These are phyloP conservation scores for Ophiostoma piceae DNA, from an alignment of 2,329 filamentous ascomycete genomes.

Conservation along the genomic window DNA sequence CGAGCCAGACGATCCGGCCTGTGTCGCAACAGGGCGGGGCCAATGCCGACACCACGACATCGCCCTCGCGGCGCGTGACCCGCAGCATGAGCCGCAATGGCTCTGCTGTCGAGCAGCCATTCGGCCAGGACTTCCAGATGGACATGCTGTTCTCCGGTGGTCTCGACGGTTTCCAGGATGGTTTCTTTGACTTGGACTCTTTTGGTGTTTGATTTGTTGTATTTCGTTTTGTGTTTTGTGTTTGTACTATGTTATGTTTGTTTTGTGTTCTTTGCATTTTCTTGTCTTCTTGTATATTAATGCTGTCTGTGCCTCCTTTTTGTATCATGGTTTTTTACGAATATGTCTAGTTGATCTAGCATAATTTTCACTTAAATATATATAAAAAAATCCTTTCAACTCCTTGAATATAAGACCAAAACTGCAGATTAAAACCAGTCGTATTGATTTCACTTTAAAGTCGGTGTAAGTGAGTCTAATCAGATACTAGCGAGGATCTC, in stretches of 20 bases:
- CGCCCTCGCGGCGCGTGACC: slow-evolving; percentile 20
- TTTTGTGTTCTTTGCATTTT: neutral
- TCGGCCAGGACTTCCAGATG: neutral
- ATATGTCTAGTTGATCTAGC: neutral
- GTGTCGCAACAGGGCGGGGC: neutral
- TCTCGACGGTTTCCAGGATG: neutral
- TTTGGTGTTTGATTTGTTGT: neutral
- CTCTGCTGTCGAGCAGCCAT: neutral
- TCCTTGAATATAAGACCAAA: too few relatives aligned
- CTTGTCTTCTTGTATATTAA: neutral
- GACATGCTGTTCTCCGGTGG: neutral
- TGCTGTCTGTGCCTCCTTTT: neutral
- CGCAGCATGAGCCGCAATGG: slow-evolving; percentile 24
- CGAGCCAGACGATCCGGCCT: neutral
- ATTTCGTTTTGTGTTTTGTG: neutral
- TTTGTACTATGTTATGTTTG: neutral
- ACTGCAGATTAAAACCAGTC: neutral
- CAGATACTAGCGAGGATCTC: too few relatives aligned
- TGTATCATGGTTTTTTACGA: too few relatives aligned
- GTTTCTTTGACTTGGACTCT: neutral
- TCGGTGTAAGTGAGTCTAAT: too few relatives aligned
- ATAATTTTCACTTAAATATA: neutral
- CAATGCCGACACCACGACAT: neutral
- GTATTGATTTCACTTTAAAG: neutral
- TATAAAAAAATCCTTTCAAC: too few relatives aligned